phyloP scores from a whole-genome alignment of 441 rosid species.

The Euphorbia celastroides region DNA sequence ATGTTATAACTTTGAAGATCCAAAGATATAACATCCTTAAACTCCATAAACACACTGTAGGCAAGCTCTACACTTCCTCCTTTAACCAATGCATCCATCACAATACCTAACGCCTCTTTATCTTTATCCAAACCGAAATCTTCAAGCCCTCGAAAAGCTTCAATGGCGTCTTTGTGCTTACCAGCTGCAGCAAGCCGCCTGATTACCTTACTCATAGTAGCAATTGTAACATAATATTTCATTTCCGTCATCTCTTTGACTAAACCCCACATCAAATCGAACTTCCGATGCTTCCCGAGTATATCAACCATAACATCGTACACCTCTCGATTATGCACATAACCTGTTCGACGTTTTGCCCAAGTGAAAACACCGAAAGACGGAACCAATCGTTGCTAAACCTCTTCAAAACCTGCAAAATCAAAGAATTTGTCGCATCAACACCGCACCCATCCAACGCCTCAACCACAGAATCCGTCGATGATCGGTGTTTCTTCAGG shows the following conservation, averaged over 20 bases:
- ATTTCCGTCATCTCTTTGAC: conserved; percentile 44
- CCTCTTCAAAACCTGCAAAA: conserved; percentile 48
- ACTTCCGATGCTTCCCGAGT: conserved; percentile 50
- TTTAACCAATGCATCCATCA: conserved; percentile 75
- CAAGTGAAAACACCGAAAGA: conserved; percentile 63
- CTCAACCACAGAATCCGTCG: conserved; percentile 31
- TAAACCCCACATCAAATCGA: conserved; percentile 55
- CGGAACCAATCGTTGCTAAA: conserved; percentile 49
- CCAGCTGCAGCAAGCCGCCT: conserved; percentile 61
- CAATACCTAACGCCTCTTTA: conserved; percentile 35
- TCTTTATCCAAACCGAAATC: conserved; percentile 41
- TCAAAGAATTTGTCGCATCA: conserved; percentile 33
- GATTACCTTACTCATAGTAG: conserved; percentile 55
- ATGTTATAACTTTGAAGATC: conserved; percentile 41
- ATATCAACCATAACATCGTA: conserved; percentile 62
- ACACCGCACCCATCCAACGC: conserved; percentile 35
- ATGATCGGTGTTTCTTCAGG: conserved; percentile 34
- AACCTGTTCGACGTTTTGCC: conserved; percentile 71
- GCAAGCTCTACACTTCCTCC: conserved; percentile 64
- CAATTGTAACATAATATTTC: conserved; percentile 39
- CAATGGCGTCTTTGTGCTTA: conserved; percentile 48
- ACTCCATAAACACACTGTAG: conserved; percentile 35
- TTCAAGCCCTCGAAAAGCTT: conserved; percentile 52
- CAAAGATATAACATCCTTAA: conserved; percentile 31
- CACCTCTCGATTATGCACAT: conserved; percentile 36